Percentiles rank a stretch among this genome's conserved stretches.
Evolutionary conservation across 139 green algal genomes (phyloP).

Genomic region (Chlorella sp.): DNA sequence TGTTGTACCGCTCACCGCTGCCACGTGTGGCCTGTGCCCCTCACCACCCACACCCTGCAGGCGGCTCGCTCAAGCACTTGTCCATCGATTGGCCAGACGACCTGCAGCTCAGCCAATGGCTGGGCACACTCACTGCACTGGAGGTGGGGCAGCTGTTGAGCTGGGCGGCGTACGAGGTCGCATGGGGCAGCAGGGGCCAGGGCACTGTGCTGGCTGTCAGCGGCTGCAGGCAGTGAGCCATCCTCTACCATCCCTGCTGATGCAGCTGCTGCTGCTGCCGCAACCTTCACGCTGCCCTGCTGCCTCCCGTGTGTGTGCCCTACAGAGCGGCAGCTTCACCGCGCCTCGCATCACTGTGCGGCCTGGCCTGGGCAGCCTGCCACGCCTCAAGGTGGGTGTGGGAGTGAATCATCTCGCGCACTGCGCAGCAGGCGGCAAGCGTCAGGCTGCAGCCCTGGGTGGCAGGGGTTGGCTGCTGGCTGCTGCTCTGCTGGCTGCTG

Average conservation of each 20-base stretch:
- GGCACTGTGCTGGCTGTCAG: too few species aligned
- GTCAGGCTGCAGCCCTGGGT: too few species aligned
- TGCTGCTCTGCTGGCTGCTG: neutral
- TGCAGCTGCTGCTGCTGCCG: neutral
- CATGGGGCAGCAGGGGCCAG: too few species aligned
- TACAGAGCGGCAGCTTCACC: constrained; percentile 1
- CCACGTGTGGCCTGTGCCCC: too few species aligned
- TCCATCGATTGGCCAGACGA: constrained; percentile 25
- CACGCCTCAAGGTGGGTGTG: neutral
- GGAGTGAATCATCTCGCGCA: too few species aligned
- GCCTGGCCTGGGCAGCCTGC: constrained; percentile 17
- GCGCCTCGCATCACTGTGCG: constrained; percentile 24
- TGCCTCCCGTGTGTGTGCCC: neutral
- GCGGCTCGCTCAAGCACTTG: constrained; percentile 5
- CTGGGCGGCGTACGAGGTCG: neutral
- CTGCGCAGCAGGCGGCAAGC: too few species aligned
- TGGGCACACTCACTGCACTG: constrained; percentile 12
- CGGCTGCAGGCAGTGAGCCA: too few species aligned
- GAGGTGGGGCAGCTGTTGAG: neutral
- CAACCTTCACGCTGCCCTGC: too few species aligned
- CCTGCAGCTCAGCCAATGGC: constrained; percentile 21
- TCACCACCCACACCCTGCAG: too few species aligned
- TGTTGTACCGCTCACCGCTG: too few species aligned
- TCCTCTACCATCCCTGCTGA: neutral
- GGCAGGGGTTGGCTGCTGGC: too few species aligned